Conservation (phyloP, 192 early-diverging fungal species). For the Backusella psychrophila region DNA sequence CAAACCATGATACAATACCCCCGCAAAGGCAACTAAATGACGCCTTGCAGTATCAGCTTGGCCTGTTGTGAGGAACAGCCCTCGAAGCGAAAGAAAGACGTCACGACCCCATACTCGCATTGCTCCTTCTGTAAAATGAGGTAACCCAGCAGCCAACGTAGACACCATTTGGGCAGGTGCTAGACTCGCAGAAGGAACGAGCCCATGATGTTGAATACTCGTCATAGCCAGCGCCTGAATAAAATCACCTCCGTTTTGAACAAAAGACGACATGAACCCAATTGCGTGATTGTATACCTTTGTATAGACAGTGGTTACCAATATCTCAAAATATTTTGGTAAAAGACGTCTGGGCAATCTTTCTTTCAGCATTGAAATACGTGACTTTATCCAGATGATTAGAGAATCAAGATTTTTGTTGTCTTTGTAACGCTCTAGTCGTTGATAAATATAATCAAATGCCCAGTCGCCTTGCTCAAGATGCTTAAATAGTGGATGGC, state of each 20-base stretch:
- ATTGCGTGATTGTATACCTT: slow-evolving; percentile 67
- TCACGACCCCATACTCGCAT: slow-evolving; percentile 99
- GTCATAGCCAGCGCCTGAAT: slow-evolving; percentile 71
- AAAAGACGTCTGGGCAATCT: slow-evolving; percentile 76
- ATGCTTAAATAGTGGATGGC: slow-evolving; percentile 88
- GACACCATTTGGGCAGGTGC: slow-evolving; percentile 54
- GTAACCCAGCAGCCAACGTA: slow-evolving; percentile 90
- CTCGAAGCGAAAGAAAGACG: slow-evolving; percentile 89
- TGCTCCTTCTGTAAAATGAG: slow-evolving; percentile 88
- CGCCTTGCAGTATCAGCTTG: slow-evolving; percentile 75
- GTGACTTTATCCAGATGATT: slow-evolving; percentile 70
- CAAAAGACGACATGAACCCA: slow-evolving; percentile 52
- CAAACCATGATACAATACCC: slow-evolving; percentile 88
- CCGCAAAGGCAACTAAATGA: slow-evolving; percentile 91
- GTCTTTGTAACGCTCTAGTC: slow-evolving; percentile 55
- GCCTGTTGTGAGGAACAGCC: slow-evolving; percentile 80
- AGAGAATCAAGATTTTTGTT: slow-evolving; percentile 29
- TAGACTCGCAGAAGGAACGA: slow-evolving; percentile 78
- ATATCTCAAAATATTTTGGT: slow-evolving; percentile 93
- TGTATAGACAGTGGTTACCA: slow-evolving; percentile 74
- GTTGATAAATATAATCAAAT: slow-evolving; percentile 78
- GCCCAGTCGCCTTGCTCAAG: slow-evolving; percentile 91
- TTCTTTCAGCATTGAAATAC: slow-evolving; percentile 65
- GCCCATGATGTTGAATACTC: slow-evolving; percentile 81
- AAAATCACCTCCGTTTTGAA: slow-evolving; percentile 61